phyloP scores from a whole-genome alignment of 257 asterid genomes.

The Solanum chiquidenum region DNA sequence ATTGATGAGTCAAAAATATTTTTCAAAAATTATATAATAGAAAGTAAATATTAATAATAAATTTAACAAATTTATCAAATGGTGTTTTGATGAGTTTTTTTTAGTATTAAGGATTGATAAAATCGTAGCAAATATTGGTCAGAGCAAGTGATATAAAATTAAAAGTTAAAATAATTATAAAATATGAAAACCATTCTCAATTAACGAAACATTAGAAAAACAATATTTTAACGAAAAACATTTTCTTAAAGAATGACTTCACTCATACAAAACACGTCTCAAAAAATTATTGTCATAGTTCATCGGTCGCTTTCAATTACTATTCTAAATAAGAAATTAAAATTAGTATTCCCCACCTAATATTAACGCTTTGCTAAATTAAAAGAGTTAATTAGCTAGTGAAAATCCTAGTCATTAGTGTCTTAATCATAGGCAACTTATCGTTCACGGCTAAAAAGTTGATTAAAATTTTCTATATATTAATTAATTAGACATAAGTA shows the following conservation, averaged over 20 bases:
- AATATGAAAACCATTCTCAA: not conserved
- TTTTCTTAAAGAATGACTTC: not conserved
- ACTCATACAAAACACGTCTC: no score
- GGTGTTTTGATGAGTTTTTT: not conserved
- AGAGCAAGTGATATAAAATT: not conserved
- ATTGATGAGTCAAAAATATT: not conserved
- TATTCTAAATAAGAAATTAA: not conserved
- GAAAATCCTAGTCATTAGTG: not conserved
- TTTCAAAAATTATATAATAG: not conserved
- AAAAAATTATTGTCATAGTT: not conserved
- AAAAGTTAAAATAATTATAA: not conserved
- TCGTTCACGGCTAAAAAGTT: not conserved
- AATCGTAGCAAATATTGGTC: not conserved
- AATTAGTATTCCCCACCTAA: not conserved
- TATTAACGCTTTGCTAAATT: not conserved
- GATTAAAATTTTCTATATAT: not conserved
- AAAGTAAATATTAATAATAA: not conserved
- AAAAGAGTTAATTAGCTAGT: not conserved
- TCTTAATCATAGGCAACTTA: constrained; percentile 1
- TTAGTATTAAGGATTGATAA: not conserved
- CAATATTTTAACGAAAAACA: not conserved
- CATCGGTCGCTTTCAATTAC: not conserved
- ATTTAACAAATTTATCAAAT: not conserved
- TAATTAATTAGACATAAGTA: not conserved
- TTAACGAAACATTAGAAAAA: not conserved